Conservation (phyloP, 1,284 basidiomycete genomes). For the Pseudozyma flocculosa region DNA sequence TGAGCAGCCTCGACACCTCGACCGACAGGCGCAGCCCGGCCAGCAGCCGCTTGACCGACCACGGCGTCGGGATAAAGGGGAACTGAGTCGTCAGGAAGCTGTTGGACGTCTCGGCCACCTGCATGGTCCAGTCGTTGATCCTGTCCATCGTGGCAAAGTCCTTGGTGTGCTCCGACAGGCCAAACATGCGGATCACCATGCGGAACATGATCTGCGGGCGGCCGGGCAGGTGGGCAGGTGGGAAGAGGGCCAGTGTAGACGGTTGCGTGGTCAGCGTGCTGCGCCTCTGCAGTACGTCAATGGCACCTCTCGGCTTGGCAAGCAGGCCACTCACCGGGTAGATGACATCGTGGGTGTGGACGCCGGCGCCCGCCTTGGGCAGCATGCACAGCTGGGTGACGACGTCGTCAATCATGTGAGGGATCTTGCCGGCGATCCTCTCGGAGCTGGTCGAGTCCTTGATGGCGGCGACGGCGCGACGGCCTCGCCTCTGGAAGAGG, state of each 20-base stretch:
- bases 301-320: no score
- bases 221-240: neutral
- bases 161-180: constrained; percentile 5
- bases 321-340: neutral
- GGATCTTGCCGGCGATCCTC: neutral
- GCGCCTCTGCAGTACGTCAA: no score
- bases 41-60: constrained; percentile 20
- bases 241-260: neutral
- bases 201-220: neutral
- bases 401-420: neutral
- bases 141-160: constrained; percentile 21
- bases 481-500: neutral
- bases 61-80: constrained; percentile 16
- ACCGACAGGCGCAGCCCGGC: constrained; percentile 32
- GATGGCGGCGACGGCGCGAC: neutral
- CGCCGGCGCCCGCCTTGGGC: no score
- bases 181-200: neutral
- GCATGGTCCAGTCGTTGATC: constrained; percentile 25
- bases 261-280: no score
- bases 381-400: neutral
- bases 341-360: neutral
- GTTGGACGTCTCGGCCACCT: constrained; percentile 16
- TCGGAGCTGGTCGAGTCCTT: neutral
- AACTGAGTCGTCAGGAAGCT: constrained; percentile 33
- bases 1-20: constrained; percentile 19